Base-by-base conservation (phyloP, 768 basidiomycete genomes). In the Lactarius psammicola region DNA sequence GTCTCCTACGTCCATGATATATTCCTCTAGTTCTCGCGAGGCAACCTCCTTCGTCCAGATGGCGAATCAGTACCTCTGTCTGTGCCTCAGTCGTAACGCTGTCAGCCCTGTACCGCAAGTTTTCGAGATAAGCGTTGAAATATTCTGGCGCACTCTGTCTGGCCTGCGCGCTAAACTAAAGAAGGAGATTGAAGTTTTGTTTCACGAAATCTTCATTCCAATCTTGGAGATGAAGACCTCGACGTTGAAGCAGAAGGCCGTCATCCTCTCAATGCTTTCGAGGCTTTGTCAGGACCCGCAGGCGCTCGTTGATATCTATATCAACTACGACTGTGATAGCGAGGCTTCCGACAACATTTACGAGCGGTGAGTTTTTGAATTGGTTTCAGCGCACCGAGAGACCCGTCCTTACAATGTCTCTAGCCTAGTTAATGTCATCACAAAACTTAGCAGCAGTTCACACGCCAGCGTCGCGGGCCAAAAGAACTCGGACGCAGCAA, bases 111-210 rank as follows among this genome's bases (percentile, higher is more conserved):
- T 98, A 8, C 89, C 90, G 2, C 95, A 96, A 76, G 95, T 99
- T 17, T 99, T 99, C 76, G 97, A 99, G 74, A 87, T 95, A 59
- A 94, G 94, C 72, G 95, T 98, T 57, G 97, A 98, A 78, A 97
- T 98, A 65, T 98, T 98, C 78, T 98, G 96, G 94, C 85, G 93
- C 71, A 90, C 97, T 57, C 76, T 98, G n/a, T 86, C 90, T 53
- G 92, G 94, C 13, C 88, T 99, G 87, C 86, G 97, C 33, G 93
- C 92, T 20, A 96, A 93, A 79, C 84, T 99, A 70, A 99, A 99
- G 96, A 97, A 98, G 90, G 97, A 99, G 76, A 98, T 98, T 64
- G 96, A 98, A 76, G 95, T 99, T 42, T 81, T 99, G n/a, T 77
- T 99, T 56, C 95, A 97, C 71, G 97, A 99, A 76, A 98, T 99